These are phyloP conservation scores for Diaporthe eres DNA, from an alignment of 2,329 filamentous ascomycete species.

Conservation along the genomic window DNA sequence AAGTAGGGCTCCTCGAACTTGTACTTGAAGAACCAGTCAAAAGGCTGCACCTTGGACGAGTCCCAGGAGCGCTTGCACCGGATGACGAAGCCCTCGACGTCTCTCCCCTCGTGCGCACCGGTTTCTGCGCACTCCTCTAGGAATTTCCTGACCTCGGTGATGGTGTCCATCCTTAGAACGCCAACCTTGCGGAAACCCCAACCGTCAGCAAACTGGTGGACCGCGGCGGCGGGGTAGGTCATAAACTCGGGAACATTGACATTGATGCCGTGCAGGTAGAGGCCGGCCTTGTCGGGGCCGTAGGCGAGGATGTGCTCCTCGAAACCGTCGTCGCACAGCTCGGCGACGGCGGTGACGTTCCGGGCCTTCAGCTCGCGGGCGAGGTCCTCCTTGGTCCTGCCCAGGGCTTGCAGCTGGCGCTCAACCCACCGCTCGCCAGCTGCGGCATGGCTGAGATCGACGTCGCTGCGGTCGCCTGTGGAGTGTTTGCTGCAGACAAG, in stretches of 20 bases:
- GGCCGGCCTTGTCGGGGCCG: slow-evolving; percentile 82
- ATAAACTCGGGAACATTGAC: slow-evolving; percentile 93
- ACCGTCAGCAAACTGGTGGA: slow-evolving; percentile 88
- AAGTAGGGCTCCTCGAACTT: slow-evolving; percentile 99
- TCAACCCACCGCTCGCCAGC: slow-evolving; percentile 88
- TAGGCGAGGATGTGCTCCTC: slow-evolving; percentile 98
- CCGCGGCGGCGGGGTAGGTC: slow-evolving; percentile 85
- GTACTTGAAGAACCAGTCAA: slow-evolving; percentile 99
- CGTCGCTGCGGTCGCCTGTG: slow-evolving; percentile 82
- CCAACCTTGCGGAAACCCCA: slow-evolving; percentile 97
- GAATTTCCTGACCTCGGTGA: slow-evolving; percentile 82
- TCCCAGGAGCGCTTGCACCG: slow-evolving; percentile 81
- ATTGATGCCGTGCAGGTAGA: slow-evolving; percentile 97
- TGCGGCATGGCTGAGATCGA: slow-evolving; percentile 82
- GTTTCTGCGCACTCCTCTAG: slow-evolving; percentile 89
- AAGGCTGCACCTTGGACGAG: slow-evolving; percentile 67
- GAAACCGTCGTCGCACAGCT: slow-evolving; percentile 95
- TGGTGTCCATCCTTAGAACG: slow-evolving; percentile 81
- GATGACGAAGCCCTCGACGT: slow-evolving; percentile 97
- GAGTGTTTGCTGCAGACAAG: slow-evolving; percentile 99
- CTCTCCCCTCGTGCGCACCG: slow-evolving; percentile 89
- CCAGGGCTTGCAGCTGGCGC: slow-evolving; percentile 81
- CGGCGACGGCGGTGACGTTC: slow-evolving; percentile 95
- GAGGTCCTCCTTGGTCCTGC: slow-evolving; percentile 84
- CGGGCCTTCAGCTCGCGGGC: slow-evolving; percentile 81